Conservation (phyloP, 805 yeast species). For the Kuraishia borneana region DNA sequence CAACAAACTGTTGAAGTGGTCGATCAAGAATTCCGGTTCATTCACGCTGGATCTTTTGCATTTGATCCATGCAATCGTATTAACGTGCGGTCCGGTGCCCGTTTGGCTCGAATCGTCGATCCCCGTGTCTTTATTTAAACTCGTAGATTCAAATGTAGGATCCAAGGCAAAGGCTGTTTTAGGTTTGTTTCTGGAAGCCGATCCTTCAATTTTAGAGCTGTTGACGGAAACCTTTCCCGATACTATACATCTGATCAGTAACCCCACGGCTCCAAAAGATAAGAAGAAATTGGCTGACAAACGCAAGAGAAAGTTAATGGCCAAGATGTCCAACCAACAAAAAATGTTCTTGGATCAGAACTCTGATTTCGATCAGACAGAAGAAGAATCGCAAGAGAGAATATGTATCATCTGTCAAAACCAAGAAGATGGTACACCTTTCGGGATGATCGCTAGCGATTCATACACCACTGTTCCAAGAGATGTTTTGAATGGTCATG, state of each 20-base stretch:
- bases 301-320: constrained; percentile 50
- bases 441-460: too few species aligned
- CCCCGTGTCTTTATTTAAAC: too few species aligned
- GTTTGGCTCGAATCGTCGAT: too few species aligned
- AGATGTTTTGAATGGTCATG: too few species aligned
- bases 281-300: constrained; percentile 47
- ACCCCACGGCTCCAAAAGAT: too few species aligned
- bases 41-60: constrained; percentile 54
- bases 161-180: too few species aligned
- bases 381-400: constrained; percentile 15
- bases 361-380: constrained; percentile 14
- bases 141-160: too few species aligned
- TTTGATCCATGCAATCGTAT: constrained; percentile 51
- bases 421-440: too few species aligned
- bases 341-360: constrained; percentile 29
- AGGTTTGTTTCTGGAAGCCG: constrained; percentile 29
- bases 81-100: constrained; percentile 4
- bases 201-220: too few species aligned
- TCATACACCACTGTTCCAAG: too few species aligned
- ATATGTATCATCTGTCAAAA: constrained; percentile 53
- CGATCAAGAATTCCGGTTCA: constrained; percentile 41
- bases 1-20: constrained; percentile 42
- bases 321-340: constrained; percentile 48
- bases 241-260: too few species aligned
- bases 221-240: too few species aligned